phyloP scores from a whole-genome alignment of 73 alveolate genomes.

The Stentor coeruleus region DNA sequence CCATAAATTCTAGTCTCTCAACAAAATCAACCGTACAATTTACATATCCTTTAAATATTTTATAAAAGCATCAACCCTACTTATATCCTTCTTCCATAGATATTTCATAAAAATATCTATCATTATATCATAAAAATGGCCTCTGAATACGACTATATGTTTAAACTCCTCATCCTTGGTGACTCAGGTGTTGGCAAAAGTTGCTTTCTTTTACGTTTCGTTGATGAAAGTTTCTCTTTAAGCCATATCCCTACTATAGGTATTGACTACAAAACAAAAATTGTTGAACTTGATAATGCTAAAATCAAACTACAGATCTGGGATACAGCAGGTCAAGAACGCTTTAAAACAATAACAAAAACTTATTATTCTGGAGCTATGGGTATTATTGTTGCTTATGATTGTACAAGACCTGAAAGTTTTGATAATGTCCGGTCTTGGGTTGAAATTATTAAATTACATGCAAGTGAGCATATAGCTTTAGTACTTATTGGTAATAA shows the following conservation, averaged over 20 bases:
- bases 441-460: conserved; percentile 67
- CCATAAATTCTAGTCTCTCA: no score
- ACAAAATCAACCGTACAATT: no score
- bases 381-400: conserved; percentile 89
- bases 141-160: conserved; percentile 46
- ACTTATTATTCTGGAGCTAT: conserved; percentile 89
- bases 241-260: conserved; percentile 79
- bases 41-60: no score
- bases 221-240: conserved; percentile 66
- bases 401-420: conserved; percentile 68
- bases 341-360: conserved; percentile 84
- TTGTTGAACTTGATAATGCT: conserved; percentile 68
- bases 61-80: no score
- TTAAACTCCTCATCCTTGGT: conserved; percentile 75
- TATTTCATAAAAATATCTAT: no score
- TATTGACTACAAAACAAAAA: conserved; percentile 75
- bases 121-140: no score
- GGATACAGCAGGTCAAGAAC: conserved; percentile 95
- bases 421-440: conserved; percentile 67
- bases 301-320: conserved; percentile 70
- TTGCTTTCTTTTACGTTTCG: conserved; percentile 63
- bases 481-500: conserved; percentile 74
- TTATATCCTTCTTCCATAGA: no score
- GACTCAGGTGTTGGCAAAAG: conserved; percentile 88
- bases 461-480: conserved; percentile 69